phyloP scores from a whole-genome alignment of 2,329 filamentous ascomycete genomes.

The Neofusicoccum kwambonambiense region DNA sequence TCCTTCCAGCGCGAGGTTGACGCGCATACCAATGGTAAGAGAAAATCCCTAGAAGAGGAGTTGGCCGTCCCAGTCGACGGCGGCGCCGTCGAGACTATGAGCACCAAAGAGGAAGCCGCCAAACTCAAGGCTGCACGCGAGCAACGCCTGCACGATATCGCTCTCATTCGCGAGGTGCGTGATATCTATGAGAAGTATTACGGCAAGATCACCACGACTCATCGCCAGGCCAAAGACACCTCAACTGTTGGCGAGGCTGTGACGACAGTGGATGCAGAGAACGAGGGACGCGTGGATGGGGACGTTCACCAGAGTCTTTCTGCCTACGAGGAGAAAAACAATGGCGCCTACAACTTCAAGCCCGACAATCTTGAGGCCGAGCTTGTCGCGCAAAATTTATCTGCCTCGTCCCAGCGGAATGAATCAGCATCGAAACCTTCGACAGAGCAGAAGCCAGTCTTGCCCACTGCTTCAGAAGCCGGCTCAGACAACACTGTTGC shows the following conservation, averaged over 20 bases:
- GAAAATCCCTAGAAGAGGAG: slow-evolving; percentile 17
- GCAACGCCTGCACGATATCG: slow-evolving; percentile 30
- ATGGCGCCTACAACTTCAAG: slow-evolving; percentile 1
- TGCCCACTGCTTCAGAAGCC: background rate
- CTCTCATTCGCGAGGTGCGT: slow-evolving; percentile 38
- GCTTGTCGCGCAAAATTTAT: background rate
- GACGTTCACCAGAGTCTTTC: slow-evolving; percentile 8
- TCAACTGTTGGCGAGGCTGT: background rate
- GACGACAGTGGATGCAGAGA: background rate
- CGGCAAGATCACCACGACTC: slow-evolving; percentile 32
- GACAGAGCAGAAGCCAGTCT: background rate
- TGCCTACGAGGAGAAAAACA: slow-evolving; percentile 5
- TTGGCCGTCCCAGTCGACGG: slow-evolving; percentile 9
- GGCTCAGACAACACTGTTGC: background rate
- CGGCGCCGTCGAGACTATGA: slow-evolving; percentile 6
- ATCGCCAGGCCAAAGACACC: slow-evolving; percentile 1
- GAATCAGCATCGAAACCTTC: background rate
- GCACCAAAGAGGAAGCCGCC: background rate
- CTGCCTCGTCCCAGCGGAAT: background rate
- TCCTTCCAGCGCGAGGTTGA: slow-evolving; percentile 18
- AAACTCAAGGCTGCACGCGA: slow-evolving; percentile 23
- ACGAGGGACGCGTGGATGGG: slow-evolving; percentile 4
- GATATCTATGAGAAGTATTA: slow-evolving; percentile 45
- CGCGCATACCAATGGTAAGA: slow-evolving; percentile 3
- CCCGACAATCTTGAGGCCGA: slow-evolving; percentile 12